Evolutionary conservation across 2,329 filamentous ascomycete species (phyloP).

Genomic region (Fusarium sp.): DNA sequence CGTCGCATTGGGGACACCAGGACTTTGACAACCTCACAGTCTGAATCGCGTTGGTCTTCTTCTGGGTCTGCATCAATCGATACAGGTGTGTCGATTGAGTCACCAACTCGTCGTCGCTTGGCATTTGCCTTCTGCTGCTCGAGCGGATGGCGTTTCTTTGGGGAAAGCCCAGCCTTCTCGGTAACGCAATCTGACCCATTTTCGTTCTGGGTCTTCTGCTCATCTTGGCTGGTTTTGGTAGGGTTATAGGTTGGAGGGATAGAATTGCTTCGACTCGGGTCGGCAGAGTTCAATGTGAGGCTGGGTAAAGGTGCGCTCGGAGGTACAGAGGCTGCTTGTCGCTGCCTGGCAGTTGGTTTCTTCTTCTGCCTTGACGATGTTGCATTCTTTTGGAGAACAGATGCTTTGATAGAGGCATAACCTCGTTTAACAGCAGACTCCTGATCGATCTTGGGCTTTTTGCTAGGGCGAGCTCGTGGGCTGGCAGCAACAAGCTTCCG

Average conservation of each 20-base stretch:
- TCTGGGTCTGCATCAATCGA: background rate
- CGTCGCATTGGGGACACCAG: conserved; percentile 7
- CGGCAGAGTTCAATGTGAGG: background rate
- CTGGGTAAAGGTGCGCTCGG: background rate
- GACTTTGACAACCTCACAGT: conserved; percentile 18
- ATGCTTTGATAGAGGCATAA: conserved; percentile 2
- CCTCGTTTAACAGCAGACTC: background rate
- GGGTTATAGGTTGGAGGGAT: background rate
- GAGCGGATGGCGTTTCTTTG: conserved; percentile 12
- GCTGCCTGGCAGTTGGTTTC: background rate
- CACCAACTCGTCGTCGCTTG: conserved; percentile 32
- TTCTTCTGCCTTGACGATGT: background rate
- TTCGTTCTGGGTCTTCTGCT: background rate
- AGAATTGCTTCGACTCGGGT: background rate
- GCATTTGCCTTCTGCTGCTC: background rate
- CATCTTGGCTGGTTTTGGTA: background rate
- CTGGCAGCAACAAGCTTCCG: conserved; percentile 16
- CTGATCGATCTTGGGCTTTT: conserved; percentile 13
- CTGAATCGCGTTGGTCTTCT: background rate
- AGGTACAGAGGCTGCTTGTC: background rate
- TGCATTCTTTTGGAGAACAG: background rate
- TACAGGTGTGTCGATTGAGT: background rate
- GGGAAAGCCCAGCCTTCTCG: conserved; percentile 30
- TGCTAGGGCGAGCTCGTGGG: conserved; percentile 10
- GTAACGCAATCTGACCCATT: conserved; percentile 36